Evolutionary conservation across 148 eudicot genomes (phyloP).

Genomic region (Bassia scoparia): DNA sequence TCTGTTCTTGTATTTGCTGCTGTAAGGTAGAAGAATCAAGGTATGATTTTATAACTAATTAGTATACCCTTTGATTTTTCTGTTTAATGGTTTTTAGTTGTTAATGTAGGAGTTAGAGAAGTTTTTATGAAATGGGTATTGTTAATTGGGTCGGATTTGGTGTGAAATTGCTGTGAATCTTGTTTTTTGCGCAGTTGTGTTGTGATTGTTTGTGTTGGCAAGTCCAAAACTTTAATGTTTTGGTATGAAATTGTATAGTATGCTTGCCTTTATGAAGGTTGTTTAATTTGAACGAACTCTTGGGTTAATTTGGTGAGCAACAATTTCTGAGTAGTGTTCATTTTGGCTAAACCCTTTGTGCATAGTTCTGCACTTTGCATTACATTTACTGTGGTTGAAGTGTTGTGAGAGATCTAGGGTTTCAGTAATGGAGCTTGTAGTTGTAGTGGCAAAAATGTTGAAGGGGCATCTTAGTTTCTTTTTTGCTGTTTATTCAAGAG

Average conservation of each 20-base stretch:
- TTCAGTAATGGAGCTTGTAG: not conserved
- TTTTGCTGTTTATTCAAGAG: not conserved
- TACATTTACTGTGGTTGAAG: not conserved
- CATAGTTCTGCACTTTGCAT: not conserved
- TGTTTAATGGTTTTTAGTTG: not conserved
- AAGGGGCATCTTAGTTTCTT: not conserved
- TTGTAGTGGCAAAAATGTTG: not conserved
- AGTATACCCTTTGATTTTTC: not conserved
- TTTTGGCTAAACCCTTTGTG: not conserved
- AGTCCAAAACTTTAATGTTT: not conserved
- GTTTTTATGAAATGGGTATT: not conserved
- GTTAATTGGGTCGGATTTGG: not conserved
- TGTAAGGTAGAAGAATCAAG: constrained; percentile 62
- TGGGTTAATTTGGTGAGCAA: not conserved
- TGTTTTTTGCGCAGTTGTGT: not conserved
- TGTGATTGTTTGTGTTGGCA: not conserved
- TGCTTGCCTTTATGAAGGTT: not conserved
- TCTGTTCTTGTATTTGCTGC: constrained; percentile 68
- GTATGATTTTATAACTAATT: constrained; percentile 23
- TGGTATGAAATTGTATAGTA: not conserved
- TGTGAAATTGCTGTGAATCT: constrained; percentile 1
- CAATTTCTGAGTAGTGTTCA: no score
- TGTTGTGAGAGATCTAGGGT: constrained; percentile 12
- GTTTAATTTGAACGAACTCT: not conserved
- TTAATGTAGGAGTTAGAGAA: not conserved